phyloP scores from a whole-genome alignment of 306 rosid genomes.

The Amphicarpaea edgeworthii region DNA sequence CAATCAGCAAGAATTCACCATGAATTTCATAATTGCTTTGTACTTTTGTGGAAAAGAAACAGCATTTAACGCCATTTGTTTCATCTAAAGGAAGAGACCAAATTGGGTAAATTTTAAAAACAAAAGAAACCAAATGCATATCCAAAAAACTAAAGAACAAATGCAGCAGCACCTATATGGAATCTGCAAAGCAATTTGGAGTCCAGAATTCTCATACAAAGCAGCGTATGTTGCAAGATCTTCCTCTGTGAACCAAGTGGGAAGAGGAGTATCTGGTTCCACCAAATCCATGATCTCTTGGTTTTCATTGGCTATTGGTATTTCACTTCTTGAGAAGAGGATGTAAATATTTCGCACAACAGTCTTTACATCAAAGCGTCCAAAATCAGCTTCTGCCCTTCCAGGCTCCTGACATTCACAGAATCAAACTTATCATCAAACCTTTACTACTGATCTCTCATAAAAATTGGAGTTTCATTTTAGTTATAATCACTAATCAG shows the following conservation, averaged over 20 bases:
- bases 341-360: slow-evolving; percentile 74
- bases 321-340: slow-evolving; percentile 77
- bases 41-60: neutral
- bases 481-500: too few species aligned
- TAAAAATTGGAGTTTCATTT: too few species aligned
- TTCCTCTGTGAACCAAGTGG: slow-evolving; percentile 81
- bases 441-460: too few species aligned
- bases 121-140: too few species aligned
- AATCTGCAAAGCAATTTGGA: slow-evolving; percentile 71
- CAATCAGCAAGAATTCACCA: slow-evolving; percentile 31
- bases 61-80: too few species aligned
- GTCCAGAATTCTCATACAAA: slow-evolving; percentile 81
- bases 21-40: neutral
- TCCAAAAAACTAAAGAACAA: too few species aligned
- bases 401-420: slow-evolving; percentile 67
- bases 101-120: too few species aligned
- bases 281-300: slow-evolving; percentile 94
- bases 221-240: slow-evolving; percentile 72
- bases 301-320: slow-evolving; percentile 76
- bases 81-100: too few species aligned
- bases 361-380: slow-evolving; percentile 71
- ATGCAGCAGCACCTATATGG: slow-evolving; percentile 72
- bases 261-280: slow-evolving; percentile 74
- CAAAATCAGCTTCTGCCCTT: slow-evolving; percentile 86
- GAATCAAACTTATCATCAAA: slow-evolving; percentile 34